These are phyloP conservation scores for Cutaneotrichosporon cavernicola DNA, from an alignment of 1,284 basidiomycete species.

Conservation along the genomic window DNA sequence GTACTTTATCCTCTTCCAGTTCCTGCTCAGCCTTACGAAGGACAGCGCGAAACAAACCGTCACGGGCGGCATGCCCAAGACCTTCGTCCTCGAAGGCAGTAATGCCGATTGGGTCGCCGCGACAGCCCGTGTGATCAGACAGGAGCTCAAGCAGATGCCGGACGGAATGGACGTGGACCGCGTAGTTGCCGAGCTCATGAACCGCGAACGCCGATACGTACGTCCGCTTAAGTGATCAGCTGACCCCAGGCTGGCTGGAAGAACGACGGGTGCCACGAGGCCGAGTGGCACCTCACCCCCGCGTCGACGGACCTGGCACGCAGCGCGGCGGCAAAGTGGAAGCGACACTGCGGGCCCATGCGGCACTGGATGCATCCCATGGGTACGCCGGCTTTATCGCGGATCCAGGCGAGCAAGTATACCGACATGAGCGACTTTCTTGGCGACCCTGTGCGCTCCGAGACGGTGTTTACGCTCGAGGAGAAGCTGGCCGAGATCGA, in stretches of 20 bases:
- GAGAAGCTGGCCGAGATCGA: conserved; percentile 36
- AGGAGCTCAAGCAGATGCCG: conserved; percentile 41
- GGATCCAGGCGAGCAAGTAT: conserved; percentile 39
- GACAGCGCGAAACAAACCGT: conserved; percentile 43
- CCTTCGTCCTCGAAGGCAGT: conserved; percentile 41
- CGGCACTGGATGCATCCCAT: conserved; percentile 34
- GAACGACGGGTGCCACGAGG: conserved; percentile 47
- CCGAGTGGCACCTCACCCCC: conserved; percentile 40
- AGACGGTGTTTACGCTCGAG: conserved; percentile 29
- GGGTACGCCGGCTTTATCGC: conserved; percentile 42
- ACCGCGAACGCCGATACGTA: conserved; percentile 43
- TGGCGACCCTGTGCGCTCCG: conserved; percentile 18
- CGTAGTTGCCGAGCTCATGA: conserved; percentile 42
- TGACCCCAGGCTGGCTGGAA: conserved; percentile 47
- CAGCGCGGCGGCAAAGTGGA: conserved; percentile 20
- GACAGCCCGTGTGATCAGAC: conserved; percentile 34
- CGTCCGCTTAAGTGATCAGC: conserved; percentile 17
- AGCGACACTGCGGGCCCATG: conserved; percentile 30
- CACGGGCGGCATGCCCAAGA: conserved; percentile 49
- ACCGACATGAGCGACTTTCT: conserved; percentile 40
- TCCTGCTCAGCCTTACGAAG: conserved; percentile 47
- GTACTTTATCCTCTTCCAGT: conserved; percentile 52
- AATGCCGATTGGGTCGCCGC: conserved; percentile 38
- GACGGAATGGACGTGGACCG: conserved; percentile 42
- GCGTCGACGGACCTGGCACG: conserved; percentile 25